Base-by-base conservation (phyloP, 2,329 filamentous ascomycete genomes). In the Onygenales sp. region DNA sequence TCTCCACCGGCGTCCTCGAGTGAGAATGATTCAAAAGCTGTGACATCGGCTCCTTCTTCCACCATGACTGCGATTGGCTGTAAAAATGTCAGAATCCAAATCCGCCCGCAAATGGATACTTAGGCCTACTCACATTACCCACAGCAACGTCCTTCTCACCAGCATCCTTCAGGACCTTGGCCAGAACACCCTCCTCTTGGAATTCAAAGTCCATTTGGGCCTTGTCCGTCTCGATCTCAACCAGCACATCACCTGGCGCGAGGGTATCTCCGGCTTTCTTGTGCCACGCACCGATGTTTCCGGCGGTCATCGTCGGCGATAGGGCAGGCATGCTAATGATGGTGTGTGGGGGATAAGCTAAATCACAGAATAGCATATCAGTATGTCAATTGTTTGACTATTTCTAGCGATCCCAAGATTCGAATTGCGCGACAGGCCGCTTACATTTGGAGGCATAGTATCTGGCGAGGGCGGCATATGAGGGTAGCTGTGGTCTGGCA, bases 151-250 rank as follows among this genome's bases (percentile, higher is more conserved):
- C 93, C 80, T 97, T 98, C 73, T 86, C 86, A 61, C 94, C 94
- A 56, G 86, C 85, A 45, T 95, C 87, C 77, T 90, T 93, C 67
- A 98, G 78, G 59, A 97, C 81, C 81, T 95, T 95, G 66, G 93
- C 92, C 62, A 98, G 80, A 57, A 95, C 82, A 78, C 92, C 93
- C 71, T 97, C 93, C 68, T 98, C 93, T 75, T 98, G 93, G 76
- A 95, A 97, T 75, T 98, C 93, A 72, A 98, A 97, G 78, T 98
- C 93, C 93, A 98, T 98, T 78, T 97, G 93, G 60, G 93, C 93
- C 82, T 98, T 98, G 76, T 98, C 93, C 65, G 93, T 98, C 82
- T 98, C 93, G 66, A 97, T 95, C 80, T 95, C 91, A 63, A 95
- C 91, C 63, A 98, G 78, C 46, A 98, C 93, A 71, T 98, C 93